Percentiles rank a stretch among this genome's conserved stretches.
These are phyloP conservation scores for Monosporascus cannonballus DNA, from an alignment of 2,329 filamentous ascomycete species.

Conservation along the genomic window DNA sequence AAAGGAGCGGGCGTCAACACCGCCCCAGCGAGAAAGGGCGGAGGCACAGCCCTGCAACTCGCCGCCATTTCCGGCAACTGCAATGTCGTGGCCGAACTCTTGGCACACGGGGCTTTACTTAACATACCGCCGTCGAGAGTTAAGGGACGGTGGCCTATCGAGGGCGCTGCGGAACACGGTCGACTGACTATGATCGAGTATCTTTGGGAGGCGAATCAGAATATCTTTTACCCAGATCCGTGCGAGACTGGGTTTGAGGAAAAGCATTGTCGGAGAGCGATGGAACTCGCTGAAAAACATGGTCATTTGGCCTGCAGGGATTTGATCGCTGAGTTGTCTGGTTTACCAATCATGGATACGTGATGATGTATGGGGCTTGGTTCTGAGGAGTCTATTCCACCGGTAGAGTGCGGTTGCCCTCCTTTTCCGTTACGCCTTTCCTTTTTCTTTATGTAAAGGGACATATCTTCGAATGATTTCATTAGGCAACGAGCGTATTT, in stretches of 20 bases:
- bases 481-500: no score
- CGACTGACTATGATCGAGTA: slow-evolving; percentile 2
- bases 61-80: slow-evolving; percentile 5
- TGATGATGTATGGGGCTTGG: not conserved
- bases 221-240: not conserved
- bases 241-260: slow-evolving; percentile 5
- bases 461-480: no score
- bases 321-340: slow-evolving; percentile 1
- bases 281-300: slow-evolving; percentile 2
- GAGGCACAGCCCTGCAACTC: slow-evolving; percentile 5
- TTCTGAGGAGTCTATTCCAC: no score
- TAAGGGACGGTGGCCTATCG: slow-evolving; percentile 3
- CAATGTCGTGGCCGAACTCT: slow-evolving; percentile 1
- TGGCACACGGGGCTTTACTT: not conserved
- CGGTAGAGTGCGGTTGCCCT: no score
- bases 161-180: slow-evolving; percentile 3
- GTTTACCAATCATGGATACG: not conserved
- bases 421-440: no score
- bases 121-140: slow-evolving; percentile 1
- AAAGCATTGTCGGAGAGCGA: slow-evolving; percentile 2
- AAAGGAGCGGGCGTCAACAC: slow-evolving; percentile 1
- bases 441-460: no score
- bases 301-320: not conserved
- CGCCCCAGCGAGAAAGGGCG: not conserved
- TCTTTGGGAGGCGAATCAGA: slow-evolving; percentile 2